Base-by-base conservation (phyloP, 2,329 filamentous ascomycete species). In the Trichoderma citrinoviride region DNA sequence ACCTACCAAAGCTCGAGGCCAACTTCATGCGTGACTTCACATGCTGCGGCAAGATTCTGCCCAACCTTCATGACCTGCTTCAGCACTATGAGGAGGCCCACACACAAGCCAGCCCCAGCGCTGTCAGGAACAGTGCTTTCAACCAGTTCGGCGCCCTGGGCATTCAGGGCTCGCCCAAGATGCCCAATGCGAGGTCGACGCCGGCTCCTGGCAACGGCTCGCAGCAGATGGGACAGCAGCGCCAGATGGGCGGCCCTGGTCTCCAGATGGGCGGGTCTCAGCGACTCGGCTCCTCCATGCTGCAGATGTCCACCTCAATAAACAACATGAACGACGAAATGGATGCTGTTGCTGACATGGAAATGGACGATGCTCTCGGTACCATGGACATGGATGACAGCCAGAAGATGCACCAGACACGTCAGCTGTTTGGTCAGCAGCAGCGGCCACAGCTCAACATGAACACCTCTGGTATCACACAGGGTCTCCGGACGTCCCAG, bases 1-100 rank as follows among this genome's bases (percentile, higher is more conserved):
- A 98, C 75, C 85, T 97, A 1, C 94, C 93, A 10, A 97, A 97
- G 77, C 87, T 97, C 74, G 95, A 99, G 78, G 94, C 94, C 67
- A 95, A 94, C 74, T 99, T 97, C 77, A 96, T 98, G 92, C 90
- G 90, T 77, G 93, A 98, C 79, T 98, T 98, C 79, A 90, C 90
- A 60, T 99, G 95, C 80, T 99, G 95, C 79, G 93, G 93, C 72
- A 86, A 92, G 72, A 94, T 90, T 37, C 85, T 97, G 70, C 90
- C 93, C 25, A 96, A 93, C 57, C 85, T 99, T 70, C 95, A 99
- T 79, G 95, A 98, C 74, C 83, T 99, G 53, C 82, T 99, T 53
- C 93, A 97, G 75, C 95, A 99, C 77, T 99, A 97, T 75, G 95
- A 99, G 78, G 94, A 97, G 78, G 87, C 90, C 63, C 95, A 99